Base-by-base conservation (phyloP, 345 rosid genomes). In the Combretum micranthum region DNA sequence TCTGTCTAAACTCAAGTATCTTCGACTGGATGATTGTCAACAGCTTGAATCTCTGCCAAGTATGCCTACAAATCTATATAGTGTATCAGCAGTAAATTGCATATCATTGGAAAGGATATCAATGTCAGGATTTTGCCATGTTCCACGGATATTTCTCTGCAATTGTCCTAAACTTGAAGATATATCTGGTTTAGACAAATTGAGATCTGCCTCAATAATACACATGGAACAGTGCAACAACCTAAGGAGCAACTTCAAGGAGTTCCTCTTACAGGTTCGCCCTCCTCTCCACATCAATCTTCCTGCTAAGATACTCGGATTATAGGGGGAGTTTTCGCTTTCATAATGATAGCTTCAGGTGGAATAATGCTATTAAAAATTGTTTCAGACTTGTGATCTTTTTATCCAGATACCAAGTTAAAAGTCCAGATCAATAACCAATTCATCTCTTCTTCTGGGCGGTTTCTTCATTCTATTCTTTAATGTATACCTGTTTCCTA, bases 21-120 rank as follows among this genome's bases (percentile, higher is more conserved):
- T 72, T 58, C 2, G 4, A 20, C 13, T 72, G 50, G 50, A 51
- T 1, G 10, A 16, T n/a, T 72, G 65, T 51, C 16, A 1, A 0
- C 19, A 50, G 20, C 65, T 67, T 9, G 56, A 63, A 46, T 20
- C 47, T 13, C 59, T 68, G 44, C 59, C 72, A 0, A 19, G 55
- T 17, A 63, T 72, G 61, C 72, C 60, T 8, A 18, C 17, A 4
- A 13, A n/a, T 14, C 17, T 66, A 15, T 2, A 7, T 12, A 13
- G 0, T 13, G 2, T 51, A 42, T 20, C 42, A 12, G 56, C 61
- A 26, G 46, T 9, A n/a, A 48, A 49, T 15, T 50, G 58, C 48
- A 15, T 19, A 13, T 49, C 25, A 1, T 21, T 67, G 57, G 44
- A 67, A 49, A 51, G 25, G 16, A 23, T 61, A 22, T 52, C 57